Base-by-base conservation (phyloP, 2,329 filamentous ascomycete genomes). In the Fusarium anthophilum region DNA sequence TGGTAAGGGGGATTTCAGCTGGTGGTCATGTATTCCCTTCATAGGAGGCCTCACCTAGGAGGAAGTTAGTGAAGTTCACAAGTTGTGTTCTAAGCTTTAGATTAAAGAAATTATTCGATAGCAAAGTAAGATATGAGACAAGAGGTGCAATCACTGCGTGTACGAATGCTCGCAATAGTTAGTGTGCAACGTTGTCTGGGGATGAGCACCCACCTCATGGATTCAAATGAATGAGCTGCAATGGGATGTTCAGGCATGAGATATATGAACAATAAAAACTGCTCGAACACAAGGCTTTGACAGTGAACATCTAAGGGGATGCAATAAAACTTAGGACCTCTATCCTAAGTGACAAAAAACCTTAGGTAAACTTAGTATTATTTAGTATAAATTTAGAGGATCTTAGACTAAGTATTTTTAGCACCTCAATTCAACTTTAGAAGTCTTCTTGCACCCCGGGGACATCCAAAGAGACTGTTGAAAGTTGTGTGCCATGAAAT, bases 361-460 rank as follows among this genome's bases (percentile, higher is more conserved):
- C 30, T 30, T 12, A 30, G 30, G 30, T 30, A 30, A 30, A 30
- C 11, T 30, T 30, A 30, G 30, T 11, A 30, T 30, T 4, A 30
- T 30, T 30, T 30, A 30, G 30, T 30, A 30, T 30, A 30, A 30
- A 30, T 30, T 30, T 30, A 30, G 30, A 30, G 30, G 30, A 30
- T 30, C 30, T 30, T 30, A 30, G 30, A 30, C 30, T 30, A 30
- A 30, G n/a, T n/a, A n/a, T n/a, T n/a, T n/a, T n/a, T 30, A 30
- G 11, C 4, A 13, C 12, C 12, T 32, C 2, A 32, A 13, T 32
- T 32, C 1, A 32, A 32, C 2, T 1, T 32, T 2, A 32, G 30
- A 32, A 32, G 12, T 32, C 30, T 32, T 32, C 30, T 32, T 32
- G 30, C 12, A 32, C 30, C 30, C 30, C 12, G 2, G 13, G 30